Base-by-base conservation (phyloP, 2,329 filamentous ascomycete species). In the Neonectria punicea region DNA sequence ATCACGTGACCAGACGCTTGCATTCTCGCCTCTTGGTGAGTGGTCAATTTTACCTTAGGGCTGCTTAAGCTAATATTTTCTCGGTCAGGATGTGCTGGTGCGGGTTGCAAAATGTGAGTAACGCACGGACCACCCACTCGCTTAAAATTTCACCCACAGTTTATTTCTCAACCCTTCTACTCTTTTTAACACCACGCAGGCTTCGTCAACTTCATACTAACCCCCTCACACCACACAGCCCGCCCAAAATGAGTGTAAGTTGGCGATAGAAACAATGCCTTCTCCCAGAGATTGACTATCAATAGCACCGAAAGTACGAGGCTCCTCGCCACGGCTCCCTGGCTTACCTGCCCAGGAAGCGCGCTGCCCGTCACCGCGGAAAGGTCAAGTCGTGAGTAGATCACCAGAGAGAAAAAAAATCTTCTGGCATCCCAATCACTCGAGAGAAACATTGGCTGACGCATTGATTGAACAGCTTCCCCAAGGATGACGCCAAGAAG, bases 401-500 rank as follows among this genome's bases (percentile, higher is more conserved):
- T 53, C 58, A 58, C 54, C 50, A 32, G 51, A 28, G 30, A 54
- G 28, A 47, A 32, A 28, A 25, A 54, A 58, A 60, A 63, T 49
- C 55, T 53, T 65, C 47, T 46, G 14, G 18, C 61, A 36, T 57
- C 55, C 46, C 32, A 51, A 44, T 53, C 25, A n/a, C 50, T 22
- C 49, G 58, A 30, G n/a, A 50, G 59, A 43, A 50, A 53, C 63
- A 65, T 63, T 70, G 65, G 73, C 76, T 77, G 70, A 77, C 61
- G 65, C 68, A 69, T 74, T 70, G 58, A 65, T 32, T 61, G 67
- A 67, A 77, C 80, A 97, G 93, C 86, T 99, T 99, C 91, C 96
- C 96, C 82, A 98, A 98, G 92, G 96, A 99, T 93, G 94, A 99
- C 89, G 88, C 94, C 81, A 98, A 98, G 93, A 97, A 98, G 92